Evolutionary conservation across 306 rosid species (phyloP), one percentile per base, ranked within the genome.

Genomic region (Spatholobus suberectus): DNA sequence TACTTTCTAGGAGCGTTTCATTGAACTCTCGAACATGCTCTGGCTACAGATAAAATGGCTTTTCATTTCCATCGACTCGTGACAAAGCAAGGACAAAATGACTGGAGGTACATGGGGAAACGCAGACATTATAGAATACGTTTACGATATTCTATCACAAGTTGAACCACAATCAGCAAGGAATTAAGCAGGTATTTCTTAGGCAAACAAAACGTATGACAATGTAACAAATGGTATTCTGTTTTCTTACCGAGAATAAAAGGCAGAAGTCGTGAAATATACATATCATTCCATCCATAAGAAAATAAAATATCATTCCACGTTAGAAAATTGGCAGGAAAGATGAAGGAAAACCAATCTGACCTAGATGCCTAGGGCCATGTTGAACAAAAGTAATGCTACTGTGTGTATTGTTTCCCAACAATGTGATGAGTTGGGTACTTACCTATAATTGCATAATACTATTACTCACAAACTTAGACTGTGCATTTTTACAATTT

Each of bases 401-500:
- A 54, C 77, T 18, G 8, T 20, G 63, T 77, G 63, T 62, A 77
- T 72, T 52, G 57, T 57, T 82, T 72, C 44, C 26, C 74, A 70
- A 78, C 65, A 65, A 77, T 63, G 46, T 12, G 47, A 81, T 8
- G 51, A 81, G 41, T 54, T 77, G 32, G 37, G 20, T 73, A 51
- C 75, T 65, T 49, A 10, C 35, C 79, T 44, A 18, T 51, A 49
- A 70, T 37, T 46, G 34, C 24, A 74, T 67, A 73, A 71, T 41
- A 20, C 17, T 12, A 70, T 20, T 17, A 78, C 75, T 71, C 24
- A 72, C 49, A 49, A 78, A 55, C 80, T n/a, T 24, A 46, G 8
- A 79, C 29, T 58, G 73, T 62, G 74, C 78, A 81, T 29, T 58
- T 67, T 52, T 82, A 54, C 41, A 79, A 85, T 62, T 79, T 77